Evolutionary conservation across 1,284 basidiomycete species (phyloP), one percentile per base, ranked within the genome.

Genomic region (Ceratobasidium sp.): DNA sequence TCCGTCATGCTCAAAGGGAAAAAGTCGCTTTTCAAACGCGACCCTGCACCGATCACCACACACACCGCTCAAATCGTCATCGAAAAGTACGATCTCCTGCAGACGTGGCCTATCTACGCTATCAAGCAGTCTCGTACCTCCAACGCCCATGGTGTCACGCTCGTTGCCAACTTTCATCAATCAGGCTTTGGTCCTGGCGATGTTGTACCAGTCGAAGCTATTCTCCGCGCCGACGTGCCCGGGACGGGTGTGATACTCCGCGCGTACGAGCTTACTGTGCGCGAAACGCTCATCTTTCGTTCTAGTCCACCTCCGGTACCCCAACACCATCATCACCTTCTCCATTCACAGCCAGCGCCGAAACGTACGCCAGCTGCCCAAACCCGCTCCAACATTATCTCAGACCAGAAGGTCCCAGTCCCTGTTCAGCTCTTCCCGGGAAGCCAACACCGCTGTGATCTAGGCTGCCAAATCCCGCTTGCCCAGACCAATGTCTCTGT

Each of bases 21-120:
- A 87, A 91, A 89, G 93, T 93, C 82, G 77, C 63, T 81, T 1
- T 77, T 81, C 15, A 79, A 78, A 20, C 77, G 78, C 39, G 79
- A 81, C 42, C 69, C 79, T n/a, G 70, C 79, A 9, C 73, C 69
- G 39, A 64, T 75, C 28, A 66, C 71, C 23, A 77, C 71, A 9
- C 44, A 63, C 56, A 87, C 89, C 42, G 89, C 93, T 56, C 86
- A 88, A 5, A 91, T 97, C 70, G 90, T 92, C 79, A 94, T 97
- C 82, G 93, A 94, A 86, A 97, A 97, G 85, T 94, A 97, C 83
- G 95, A 97, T 80, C 86, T 96, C 9, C 95, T 96, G 81, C 94
- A 95, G 1, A 92, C 94, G 1, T 97, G 95, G 95, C 95, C 95
- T 0, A 88, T 95, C 60, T 97, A 96, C 84, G 90, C 91, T 72